Evolutionary conservation across 2,329 filamentous ascomycete species (phyloP).

Genomic region (Neoscytalidium dimidiatum): DNA sequence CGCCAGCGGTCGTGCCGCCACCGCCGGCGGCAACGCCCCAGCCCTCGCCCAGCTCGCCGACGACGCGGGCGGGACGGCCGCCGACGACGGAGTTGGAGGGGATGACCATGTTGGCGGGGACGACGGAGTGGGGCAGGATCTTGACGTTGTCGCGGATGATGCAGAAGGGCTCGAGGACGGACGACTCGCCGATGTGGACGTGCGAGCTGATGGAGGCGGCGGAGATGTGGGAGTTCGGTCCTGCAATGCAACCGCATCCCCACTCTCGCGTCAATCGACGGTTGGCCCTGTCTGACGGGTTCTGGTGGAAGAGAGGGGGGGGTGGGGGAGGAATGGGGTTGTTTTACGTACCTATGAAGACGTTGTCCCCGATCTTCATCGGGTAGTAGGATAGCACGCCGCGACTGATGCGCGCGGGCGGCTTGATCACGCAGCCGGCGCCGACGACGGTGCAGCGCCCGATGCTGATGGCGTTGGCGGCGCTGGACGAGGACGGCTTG

Average conservation of each 20-base stretch:
- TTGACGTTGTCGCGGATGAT: constrained; percentile 94
- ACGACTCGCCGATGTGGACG: constrained; percentile 78
- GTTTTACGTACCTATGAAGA: constrained; percentile 68
- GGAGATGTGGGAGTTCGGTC: constrained; percentile 67
- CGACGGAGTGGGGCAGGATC: constrained; percentile 79
- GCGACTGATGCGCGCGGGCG: constrained; percentile 79
- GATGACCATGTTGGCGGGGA: constrained; percentile 87
- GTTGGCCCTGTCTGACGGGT: constrained; percentile 23
- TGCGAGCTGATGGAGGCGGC: constrained; percentile 82
- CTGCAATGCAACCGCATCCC: neutral
- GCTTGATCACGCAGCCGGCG: constrained; percentile 74
- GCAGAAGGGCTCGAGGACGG: constrained; percentile 79
- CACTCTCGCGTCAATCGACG: too few relatives aligned
- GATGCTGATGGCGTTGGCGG: constrained; percentile 70
- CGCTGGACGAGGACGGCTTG: constrained; percentile 30
- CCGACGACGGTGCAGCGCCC: constrained; percentile 90
- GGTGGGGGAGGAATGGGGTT: neutral
- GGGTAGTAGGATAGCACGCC: constrained; percentile 78
- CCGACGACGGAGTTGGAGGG: constrained; percentile 92
- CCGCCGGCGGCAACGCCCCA: constrained; percentile 46
- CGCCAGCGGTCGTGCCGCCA: constrained; percentile 28
- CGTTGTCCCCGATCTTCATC: constrained; percentile 90
- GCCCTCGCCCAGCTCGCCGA: constrained; percentile 55
- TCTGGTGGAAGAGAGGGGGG: too few relatives aligned
- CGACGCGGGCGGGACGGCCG: constrained; percentile 48